Evolutionary conservation across 371 early-diverging fungal genomes (phyloP), one percentile per base, ranked within the genome.

Genomic region (Mortierella sp.): DNA sequence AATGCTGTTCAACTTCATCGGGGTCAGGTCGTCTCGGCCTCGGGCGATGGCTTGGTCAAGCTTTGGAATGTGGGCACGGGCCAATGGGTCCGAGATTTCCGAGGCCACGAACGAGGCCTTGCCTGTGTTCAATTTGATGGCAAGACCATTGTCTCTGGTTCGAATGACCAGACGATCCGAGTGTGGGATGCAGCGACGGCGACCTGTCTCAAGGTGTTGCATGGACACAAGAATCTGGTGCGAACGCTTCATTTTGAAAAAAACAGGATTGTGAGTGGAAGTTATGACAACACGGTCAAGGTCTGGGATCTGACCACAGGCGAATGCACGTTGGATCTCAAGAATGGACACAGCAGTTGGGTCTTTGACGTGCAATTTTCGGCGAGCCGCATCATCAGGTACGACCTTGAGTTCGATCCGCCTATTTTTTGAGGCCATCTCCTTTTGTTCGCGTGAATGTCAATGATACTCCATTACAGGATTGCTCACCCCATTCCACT

Each of bases 121-220:
- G 95, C 98, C 0, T 97, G 96, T 72, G 94, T 97, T 58, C 97
- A 96, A 68, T 98, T 91, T 81, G 96, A 96, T 73, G 96, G 97
- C 46, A 87, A 90, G 68, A 85, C 87, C 12, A 93, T 98, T 29
- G 94, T 97, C 0, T 95, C 96, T 5, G 99, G 98, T 12, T 95
- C 96, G 28, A 93, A 96, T 80, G 99, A 99, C 83, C 89, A 92
- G 72, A 92, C 96, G 18, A 96, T 99, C 72, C 91, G 93, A 71
- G 84, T 99, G 12, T 99, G 99, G 99, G 91, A 97, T 70, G 92
- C 94, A 7, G 82, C 90, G 47, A 92, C 96, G 19, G 98, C 97
- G 15, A 80, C 85, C 56, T 92, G 92, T 75, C 66, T 90, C 0
- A 76, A 84, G 60, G 92, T 93, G 26, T 85, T 98, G 57, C 80